phyloP scores from a whole-genome alignment of 805 yeast genomes.

The Myxozyma neotropica region DNA sequence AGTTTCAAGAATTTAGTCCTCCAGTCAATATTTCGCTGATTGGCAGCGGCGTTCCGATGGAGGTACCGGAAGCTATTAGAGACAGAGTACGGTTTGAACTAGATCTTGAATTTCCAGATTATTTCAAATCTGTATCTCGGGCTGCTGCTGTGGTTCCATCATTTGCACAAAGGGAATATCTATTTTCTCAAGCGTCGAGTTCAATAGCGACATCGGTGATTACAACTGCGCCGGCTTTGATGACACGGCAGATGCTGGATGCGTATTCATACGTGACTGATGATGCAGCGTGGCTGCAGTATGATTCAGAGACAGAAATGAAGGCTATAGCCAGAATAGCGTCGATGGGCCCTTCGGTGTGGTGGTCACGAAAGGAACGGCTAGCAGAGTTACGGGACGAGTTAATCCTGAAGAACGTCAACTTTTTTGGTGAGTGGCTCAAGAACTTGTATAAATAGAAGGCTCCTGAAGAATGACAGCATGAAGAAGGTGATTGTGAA shows the following conservation, averaged over 20 bases:
- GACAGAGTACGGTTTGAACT: conserved; percentile 6
- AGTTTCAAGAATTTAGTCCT: conserved; percentile 11
- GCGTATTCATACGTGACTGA: conserved; percentile 26
- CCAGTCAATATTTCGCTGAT: conserved; percentile 16
- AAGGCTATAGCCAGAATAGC: conserved; percentile 24
- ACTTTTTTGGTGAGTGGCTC: conserved; percentile 1
- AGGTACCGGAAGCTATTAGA: conserved; percentile 12
- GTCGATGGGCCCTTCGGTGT: conserved; percentile 15
- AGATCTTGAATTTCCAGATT: conserved; percentile 24
- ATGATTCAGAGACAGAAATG: conserved; percentile 24
- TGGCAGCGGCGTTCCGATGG: conserved; percentile 16
- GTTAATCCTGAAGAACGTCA: conserved; percentile 11
- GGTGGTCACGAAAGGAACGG: conserved; percentile 19
- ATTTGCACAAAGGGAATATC: conserved; percentile 22
- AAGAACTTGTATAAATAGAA: not conserved
- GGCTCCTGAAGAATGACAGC: not conserved
- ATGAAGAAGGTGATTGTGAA: not conserved
- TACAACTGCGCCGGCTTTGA: conserved; percentile 23
- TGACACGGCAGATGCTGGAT: conserved; percentile 16
- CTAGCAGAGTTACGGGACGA: conserved; percentile 9
- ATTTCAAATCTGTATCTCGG: conserved; percentile 11
- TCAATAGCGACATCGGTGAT: conserved; percentile 29
- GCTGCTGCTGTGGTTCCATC: conserved; percentile 28
- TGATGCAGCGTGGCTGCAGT: conserved; percentile 27
- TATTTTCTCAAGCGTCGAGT: conserved; percentile 26